A percentile compares a stretch with the other conserved stretches of the same genome.
phyloP scores from a whole-genome alignment of 2,329 filamentous ascomycete genomes.

The Periconia digitata region DNA sequence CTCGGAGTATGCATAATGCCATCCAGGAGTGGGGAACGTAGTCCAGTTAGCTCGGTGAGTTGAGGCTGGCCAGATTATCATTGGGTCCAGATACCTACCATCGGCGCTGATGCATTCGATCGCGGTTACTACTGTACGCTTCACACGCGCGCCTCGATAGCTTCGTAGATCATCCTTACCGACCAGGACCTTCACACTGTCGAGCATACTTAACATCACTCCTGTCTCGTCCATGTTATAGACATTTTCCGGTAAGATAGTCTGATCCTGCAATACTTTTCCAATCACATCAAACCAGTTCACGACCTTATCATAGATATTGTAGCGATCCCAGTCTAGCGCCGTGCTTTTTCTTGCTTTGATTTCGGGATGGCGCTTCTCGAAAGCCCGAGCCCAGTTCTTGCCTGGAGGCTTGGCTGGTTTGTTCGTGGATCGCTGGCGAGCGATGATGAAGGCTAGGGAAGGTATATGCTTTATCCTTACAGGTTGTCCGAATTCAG shows the following conservation, averaged over 20 bases:
- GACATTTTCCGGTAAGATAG: constrained; percentile 9
- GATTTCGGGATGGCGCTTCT: neutral
- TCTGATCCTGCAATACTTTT: neutral
- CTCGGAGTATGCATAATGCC: constrained; percentile 9
- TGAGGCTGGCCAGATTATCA: constrained; percentile 19
- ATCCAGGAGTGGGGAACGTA: constrained; percentile 15
- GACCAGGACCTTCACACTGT: constrained; percentile 18
- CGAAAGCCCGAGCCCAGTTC: neutral
- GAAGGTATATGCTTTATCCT: constrained; percentile 14
- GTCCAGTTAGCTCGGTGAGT: constrained; percentile 6
- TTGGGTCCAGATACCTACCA: constrained; percentile 13
- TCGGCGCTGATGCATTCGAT: constrained; percentile 14
- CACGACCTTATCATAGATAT: neutral
- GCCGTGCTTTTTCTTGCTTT: neutral
- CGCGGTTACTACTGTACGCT: constrained; percentile 12
- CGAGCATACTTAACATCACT: constrained; percentile 15
- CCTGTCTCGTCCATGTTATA: constrained; percentile 12
- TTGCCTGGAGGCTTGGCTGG: neutral
- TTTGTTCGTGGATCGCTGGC: neutral
- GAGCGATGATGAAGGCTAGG: neutral
- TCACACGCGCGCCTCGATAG: constrained; percentile 16
- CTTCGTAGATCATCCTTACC: constrained; percentile 14
- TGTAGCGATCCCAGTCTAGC: neutral
- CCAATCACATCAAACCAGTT: neutral
- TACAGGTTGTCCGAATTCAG: constrained; percentile 16